Conservation (phyloP, 306 rosid genomes). For the Urtica urens region DNA sequence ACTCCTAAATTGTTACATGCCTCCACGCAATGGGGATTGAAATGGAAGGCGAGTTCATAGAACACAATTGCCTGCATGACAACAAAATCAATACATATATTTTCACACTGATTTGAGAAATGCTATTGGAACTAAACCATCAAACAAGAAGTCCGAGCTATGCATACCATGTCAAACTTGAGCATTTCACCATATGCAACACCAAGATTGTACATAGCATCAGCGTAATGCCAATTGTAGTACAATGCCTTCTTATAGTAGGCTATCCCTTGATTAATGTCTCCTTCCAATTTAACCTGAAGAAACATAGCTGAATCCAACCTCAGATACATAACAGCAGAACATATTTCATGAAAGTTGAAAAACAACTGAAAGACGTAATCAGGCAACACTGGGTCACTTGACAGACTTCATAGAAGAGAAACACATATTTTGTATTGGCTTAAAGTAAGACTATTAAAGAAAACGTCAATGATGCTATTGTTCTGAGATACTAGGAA, state of each 20-base stretch:
- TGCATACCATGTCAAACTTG: slow-evolving; percentile 80
- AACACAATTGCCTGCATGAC: slow-evolving; percentile 96
- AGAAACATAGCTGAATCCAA: slow-evolving; percentile 14
- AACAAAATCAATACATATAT: too few relatives aligned
- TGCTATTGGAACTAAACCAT: slow-evolving; percentile 8
- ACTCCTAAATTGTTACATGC: slow-evolving; percentile 99
- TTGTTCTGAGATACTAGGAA: background rate
- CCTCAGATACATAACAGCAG: slow-evolving; percentile 10
- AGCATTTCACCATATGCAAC: slow-evolving; percentile 99
- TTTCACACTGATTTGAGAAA: background rate
- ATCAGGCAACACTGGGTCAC: too few relatives aligned
- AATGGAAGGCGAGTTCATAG: slow-evolving; percentile 97
- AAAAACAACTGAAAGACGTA: too few relatives aligned
- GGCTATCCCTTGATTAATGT: slow-evolving; percentile 76
- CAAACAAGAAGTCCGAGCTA: slow-evolving; percentile 7
- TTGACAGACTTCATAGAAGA: too few relatives aligned
- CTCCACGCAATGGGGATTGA: slow-evolving; percentile 95
- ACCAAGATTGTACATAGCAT: slow-evolving; percentile 99
- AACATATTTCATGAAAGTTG: background rate
- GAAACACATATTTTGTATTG: too few relatives aligned
- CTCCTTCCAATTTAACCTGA: slow-evolving; percentile 95
- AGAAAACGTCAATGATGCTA: too few relatives aligned
- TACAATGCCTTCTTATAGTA: slow-evolving; percentile 85
- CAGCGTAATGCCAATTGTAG: slow-evolving; percentile 98
- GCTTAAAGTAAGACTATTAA: too few relatives aligned